Conservation (phyloP, 1,284 basidiomycete species). For the Agaricales sp. region DNA sequence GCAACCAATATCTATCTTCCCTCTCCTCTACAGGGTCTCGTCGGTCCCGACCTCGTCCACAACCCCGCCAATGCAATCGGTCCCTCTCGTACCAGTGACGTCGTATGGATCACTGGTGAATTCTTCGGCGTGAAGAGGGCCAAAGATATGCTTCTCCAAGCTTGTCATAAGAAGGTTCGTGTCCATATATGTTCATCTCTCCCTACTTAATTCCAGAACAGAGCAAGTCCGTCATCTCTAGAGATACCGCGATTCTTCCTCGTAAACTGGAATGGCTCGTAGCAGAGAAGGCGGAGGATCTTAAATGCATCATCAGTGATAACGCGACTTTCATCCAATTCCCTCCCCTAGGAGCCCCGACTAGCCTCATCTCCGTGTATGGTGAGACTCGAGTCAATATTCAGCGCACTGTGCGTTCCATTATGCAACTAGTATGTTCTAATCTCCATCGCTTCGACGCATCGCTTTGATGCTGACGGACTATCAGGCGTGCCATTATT, state of each 20-base stretch:
- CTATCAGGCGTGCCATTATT: conserved; percentile 84
- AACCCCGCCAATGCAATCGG: conserved; percentile 23
- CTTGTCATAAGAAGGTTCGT: conserved; percentile 78
- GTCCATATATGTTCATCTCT: conserved; percentile 5
- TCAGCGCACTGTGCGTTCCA: conserved; percentile 86
- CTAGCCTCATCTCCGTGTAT: conserved; percentile 88
- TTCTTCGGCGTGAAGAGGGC: conserved; percentile 95
- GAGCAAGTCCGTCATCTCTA: conserved; percentile 86
- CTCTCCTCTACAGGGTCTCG: conserved; percentile 80
- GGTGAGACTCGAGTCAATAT: conserved; percentile 95
- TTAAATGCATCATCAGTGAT: conserved; percentile 90
- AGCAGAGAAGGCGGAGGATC: conserved; percentile 83
- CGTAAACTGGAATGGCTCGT: conserved; percentile 99
- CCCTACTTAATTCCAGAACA: conserved; percentile 22
- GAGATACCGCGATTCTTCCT: conserved; percentile 90
- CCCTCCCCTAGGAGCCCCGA: conserved; percentile 83
- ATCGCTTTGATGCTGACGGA: conserved; percentile 8
- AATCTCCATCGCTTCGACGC: conserved; percentile 2
- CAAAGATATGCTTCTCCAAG: conserved; percentile 87
- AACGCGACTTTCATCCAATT: conserved; percentile 95
- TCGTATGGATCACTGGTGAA: conserved; percentile 96
- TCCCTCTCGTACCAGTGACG: conserved; percentile 49
- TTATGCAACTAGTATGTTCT: conserved; percentile 87
- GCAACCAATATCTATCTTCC: conserved; percentile 96
- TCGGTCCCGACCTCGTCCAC: conserved; percentile 48